Evolutionary conservation across 441 rosid species (phyloP).

Genomic region (Populus hybrid): DNA sequence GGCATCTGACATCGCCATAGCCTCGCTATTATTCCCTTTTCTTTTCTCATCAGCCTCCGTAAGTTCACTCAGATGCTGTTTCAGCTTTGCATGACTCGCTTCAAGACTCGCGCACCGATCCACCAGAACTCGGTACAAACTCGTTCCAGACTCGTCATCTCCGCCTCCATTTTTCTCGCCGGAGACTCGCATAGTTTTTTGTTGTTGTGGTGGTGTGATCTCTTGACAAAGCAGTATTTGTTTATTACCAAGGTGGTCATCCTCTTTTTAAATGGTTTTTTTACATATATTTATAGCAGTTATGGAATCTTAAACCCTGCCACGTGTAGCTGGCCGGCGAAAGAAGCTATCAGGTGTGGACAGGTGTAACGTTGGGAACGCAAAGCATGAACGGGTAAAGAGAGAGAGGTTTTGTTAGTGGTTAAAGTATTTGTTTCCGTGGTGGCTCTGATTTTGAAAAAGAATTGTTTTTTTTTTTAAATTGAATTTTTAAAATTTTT

Average conservation of each 20-base stretch:
- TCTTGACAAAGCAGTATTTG: neutral
- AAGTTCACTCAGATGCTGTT: constrained; percentile 48
- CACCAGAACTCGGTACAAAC: constrained; percentile 39
- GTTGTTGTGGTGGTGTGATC: neutral
- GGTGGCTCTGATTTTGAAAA: neutral
- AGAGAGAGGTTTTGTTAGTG: constrained; percentile 18
- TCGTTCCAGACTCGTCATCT: constrained; percentile 24
- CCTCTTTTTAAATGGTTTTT: neutral
- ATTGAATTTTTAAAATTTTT: neutral
- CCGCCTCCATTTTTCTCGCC: constrained; percentile 38
- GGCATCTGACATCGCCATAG: constrained; percentile 27
- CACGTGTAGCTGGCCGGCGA: constrained; percentile 27
- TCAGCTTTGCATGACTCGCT: constrained; percentile 48
- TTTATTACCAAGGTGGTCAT: constrained; percentile 20
- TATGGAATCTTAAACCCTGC: constrained; percentile 6
- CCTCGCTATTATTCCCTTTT: constrained; percentile 4
- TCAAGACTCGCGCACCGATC: constrained; percentile 65
- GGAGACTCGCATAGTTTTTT: constrained; percentile 9
- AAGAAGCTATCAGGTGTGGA: constrained; percentile 26
- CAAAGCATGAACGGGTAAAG: neutral
- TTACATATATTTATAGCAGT: neutral
- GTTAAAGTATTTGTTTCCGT: neutral
- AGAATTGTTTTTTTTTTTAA: neutral
- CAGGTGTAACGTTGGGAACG: constrained; percentile 23
- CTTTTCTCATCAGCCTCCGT: constrained; percentile 23